Percentiles rank a stretch among this genome's conserved stretches.
These are phyloP conservation scores for Debaryomyces tyrocola DNA, from an alignment of 805 yeast genomes.

Conservation along the genomic window DNA sequence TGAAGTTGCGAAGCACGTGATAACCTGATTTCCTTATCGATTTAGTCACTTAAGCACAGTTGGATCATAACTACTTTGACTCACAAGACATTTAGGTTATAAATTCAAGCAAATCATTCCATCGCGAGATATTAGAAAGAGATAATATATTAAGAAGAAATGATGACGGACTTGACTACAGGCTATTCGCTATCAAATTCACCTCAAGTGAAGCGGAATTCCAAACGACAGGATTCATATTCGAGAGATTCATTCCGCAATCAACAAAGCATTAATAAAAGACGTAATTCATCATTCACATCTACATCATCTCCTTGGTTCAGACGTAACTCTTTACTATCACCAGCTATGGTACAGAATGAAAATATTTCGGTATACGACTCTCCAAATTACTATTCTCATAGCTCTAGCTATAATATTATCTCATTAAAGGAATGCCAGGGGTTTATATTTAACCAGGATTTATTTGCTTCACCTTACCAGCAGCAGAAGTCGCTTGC, in stretches of 20 bases:
- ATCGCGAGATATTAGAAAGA: too few species aligned
- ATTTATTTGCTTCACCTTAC: constrained; percentile 68
- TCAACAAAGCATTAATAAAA: constrained; percentile 11
- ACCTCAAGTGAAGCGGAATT: background rate
- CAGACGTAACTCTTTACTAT: constrained; percentile 56
- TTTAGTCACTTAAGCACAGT: too few species aligned
- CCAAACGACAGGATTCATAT: background rate
- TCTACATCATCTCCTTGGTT: constrained; percentile 53
- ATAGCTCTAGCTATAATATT: constrained; percentile 26
- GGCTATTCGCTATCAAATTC: background rate
- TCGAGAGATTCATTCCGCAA: constrained; percentile 2
- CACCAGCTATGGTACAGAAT: constrained; percentile 55
- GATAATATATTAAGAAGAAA: too few species aligned
- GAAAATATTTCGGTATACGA: constrained; percentile 59
- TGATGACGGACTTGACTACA: background rate
- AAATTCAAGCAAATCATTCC: too few species aligned
- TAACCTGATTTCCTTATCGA: too few species aligned
- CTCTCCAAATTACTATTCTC: constrained; percentile 31
- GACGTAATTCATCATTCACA: constrained; percentile 26
- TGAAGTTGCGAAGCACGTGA: too few species aligned
- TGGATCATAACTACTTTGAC: background rate
- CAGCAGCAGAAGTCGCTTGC: constrained; percentile 51
- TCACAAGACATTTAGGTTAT: background rate
- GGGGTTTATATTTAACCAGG: constrained; percentile 78
- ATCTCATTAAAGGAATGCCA: constrained; percentile 61